Conservation (phyloP, 306 rosid genomes). For the Sesbania bispinosa region DNA sequence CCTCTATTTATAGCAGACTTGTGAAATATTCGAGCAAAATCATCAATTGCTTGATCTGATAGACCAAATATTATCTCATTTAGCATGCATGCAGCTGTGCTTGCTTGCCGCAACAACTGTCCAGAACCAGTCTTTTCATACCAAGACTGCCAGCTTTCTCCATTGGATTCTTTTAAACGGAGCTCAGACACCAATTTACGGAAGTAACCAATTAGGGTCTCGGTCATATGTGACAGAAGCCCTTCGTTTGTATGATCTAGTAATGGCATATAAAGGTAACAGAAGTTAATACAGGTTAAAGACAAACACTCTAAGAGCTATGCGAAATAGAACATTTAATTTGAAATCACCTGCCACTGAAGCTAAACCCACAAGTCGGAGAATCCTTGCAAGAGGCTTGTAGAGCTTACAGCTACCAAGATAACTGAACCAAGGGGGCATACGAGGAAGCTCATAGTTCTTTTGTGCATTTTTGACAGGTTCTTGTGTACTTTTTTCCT, state of each 20-base stretch:
- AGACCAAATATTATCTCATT: slow-evolving; percentile 91
- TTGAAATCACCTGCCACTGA: slow-evolving; percentile 63
- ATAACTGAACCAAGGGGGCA: slow-evolving; percentile 92
- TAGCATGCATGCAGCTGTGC: slow-evolving; percentile 88
- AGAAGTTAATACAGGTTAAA: slow-evolving; percentile 10
- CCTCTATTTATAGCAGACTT: slow-evolving; percentile 33
- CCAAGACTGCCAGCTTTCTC: slow-evolving; percentile 85
- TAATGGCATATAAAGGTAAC: slow-evolving; percentile 17
- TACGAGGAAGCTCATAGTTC: slow-evolving; percentile 66
- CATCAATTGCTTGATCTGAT: slow-evolving; percentile 62
- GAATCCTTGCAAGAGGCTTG: slow-evolving; percentile 79
- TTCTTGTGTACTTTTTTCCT: slow-evolving; percentile 41
- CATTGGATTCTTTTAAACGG: slow-evolving; percentile 63
- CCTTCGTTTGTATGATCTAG: slow-evolving; percentile 64
- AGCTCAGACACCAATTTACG: slow-evolving; percentile 78
- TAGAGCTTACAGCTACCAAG: slow-evolving; percentile 67
- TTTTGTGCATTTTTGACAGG: slow-evolving; percentile 28
- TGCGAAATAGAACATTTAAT: slow-evolving; percentile 19
- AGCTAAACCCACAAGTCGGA: slow-evolving; percentile 81
- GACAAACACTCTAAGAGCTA: slow-evolving; percentile 15
- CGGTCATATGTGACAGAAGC: slow-evolving; percentile 59
- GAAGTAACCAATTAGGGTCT: slow-evolving; percentile 67
- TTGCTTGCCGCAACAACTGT: slow-evolving; percentile 79
- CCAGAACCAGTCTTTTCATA: slow-evolving; percentile 86
- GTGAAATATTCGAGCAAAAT: slow-evolving; percentile 58